phyloP scores from a whole-genome alignment of 1,139 yeast genomes.

The Candida buenavistaensis region DNA sequence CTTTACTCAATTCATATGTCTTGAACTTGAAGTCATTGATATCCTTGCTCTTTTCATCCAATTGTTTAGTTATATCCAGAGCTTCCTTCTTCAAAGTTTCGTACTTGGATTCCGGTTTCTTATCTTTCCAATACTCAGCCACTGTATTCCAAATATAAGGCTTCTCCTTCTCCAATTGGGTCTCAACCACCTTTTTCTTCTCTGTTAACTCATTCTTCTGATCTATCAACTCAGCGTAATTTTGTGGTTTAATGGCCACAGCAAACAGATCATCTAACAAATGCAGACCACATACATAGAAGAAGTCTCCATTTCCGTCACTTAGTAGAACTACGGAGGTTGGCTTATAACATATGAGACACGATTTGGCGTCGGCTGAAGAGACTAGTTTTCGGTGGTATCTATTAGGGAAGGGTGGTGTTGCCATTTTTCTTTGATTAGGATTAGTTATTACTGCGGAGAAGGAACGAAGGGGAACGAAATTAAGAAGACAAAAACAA shows the following conservation, averaged over 20 bases:
- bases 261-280: constrained; percentile 65
- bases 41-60: constrained; percentile 20
- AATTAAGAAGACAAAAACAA: no score
- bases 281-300: constrained; percentile 69
- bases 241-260: constrained; percentile 46
- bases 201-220: constrained; percentile 37
- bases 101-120: constrained; percentile 10
- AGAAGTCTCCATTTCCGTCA: constrained; percentile 55
- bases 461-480: no score
- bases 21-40: constrained; percentile 39
- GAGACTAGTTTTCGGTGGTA: constrained; percentile 61
- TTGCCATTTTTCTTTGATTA: constrained; percentile 5
- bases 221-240: constrained; percentile 44
- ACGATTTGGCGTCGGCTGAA: constrained; percentile 53
- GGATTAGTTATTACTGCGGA: no score
- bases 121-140: constrained; percentile 18
- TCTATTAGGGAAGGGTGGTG: constrained; percentile 49
- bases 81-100: constrained; percentile 20
- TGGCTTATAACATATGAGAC: constrained; percentile 69
- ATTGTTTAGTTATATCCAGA: constrained; percentile 24
- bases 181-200: constrained; percentile 37
- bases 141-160: constrained; percentile 37
- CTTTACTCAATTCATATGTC: constrained; percentile 49
- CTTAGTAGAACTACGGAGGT: constrained; percentile 61
- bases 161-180: constrained; percentile 26